These are phyloP conservation scores for Diutina catenulata DNA, from an alignment of 1,139 yeast genomes.

Conservation along the genomic window DNA sequence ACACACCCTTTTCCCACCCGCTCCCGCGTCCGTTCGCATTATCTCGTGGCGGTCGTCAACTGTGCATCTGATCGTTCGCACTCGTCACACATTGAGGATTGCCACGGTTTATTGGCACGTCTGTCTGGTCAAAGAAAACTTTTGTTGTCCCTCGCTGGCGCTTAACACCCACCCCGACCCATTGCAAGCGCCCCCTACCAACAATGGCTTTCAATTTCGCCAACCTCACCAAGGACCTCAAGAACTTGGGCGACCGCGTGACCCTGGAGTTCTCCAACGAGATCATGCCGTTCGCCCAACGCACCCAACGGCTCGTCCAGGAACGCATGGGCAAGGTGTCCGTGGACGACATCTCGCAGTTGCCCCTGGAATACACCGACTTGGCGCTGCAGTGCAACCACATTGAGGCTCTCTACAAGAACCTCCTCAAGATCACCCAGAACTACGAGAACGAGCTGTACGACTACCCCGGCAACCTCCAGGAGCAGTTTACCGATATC, in stretches of 20 bases:
- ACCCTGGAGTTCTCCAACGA: constrained; percentile 34
- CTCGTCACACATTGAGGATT: no score
- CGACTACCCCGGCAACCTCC: constrained; percentile 73
- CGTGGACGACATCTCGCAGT: constrained; percentile 66
- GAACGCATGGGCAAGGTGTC: constrained; percentile 62
- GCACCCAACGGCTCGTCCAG: constrained; percentile 70
- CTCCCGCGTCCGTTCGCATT: no score
- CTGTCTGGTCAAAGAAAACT: no score
- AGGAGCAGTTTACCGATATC: constrained; percentile 65
- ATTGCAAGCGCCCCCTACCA: not conserved
- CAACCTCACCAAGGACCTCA: constrained; percentile 30
- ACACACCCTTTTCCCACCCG: no score
- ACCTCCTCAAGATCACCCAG: constrained; percentile 59
- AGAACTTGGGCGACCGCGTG: constrained; percentile 26
- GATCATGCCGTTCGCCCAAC: constrained; percentile 57
- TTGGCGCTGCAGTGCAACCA: constrained; percentile 68
- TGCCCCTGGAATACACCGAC: constrained; percentile 74
- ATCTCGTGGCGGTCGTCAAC: no score
- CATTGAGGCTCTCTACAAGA: constrained; percentile 59
- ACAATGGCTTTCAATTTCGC: constrained; percentile 37
- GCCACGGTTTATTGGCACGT: no score
- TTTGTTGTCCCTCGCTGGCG: no score
- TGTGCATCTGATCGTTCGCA: no score
- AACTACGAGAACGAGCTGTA: constrained; percentile 69
- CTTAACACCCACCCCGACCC: not conserved